phyloP scores from a whole-genome alignment of 2,329 filamentous ascomycete genomes.

The Ophiobolus disseminans region DNA sequence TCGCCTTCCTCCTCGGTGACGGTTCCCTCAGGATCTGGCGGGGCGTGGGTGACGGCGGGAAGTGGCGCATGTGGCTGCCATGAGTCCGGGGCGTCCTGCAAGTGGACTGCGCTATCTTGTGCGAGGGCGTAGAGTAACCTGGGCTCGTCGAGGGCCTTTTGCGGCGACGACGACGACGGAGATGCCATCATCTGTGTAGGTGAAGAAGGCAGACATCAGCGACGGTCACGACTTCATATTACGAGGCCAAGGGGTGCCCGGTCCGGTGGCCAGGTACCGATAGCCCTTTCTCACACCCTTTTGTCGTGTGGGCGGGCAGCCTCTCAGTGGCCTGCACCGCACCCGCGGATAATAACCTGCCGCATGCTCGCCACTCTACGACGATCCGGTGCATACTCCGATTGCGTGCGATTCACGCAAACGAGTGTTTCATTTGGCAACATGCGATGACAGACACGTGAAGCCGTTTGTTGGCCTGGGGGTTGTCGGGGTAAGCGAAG shows the following conservation, averaged over 20 bases:
- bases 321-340: not conserved
- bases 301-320: not conserved
- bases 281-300: not conserved
- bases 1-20: slow-evolving; percentile 9
- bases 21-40: slow-evolving; percentile 1
- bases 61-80: slow-evolving; percentile 3
- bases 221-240: not conserved
- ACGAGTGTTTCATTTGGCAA: not conserved
- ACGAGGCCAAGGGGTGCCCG: not conserved
- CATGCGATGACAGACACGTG: not conserved
- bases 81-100: slow-evolving; percentile 18
- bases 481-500: not conserved
- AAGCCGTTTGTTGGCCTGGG: not conserved
- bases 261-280: not conserved
- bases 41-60: slow-evolving; percentile 5
- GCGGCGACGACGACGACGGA: slow-evolving; percentile 13
- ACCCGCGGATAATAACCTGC: not conserved
- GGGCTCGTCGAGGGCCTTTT: slow-evolving; percentile 18
- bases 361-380: not conserved
- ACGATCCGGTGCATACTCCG: not conserved
- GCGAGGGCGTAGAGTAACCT: slow-evolving; percentile 22
- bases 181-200: slow-evolving; percentile 8
- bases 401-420: not conserved
- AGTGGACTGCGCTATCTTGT: slow-evolving; percentile 33
- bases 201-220: not conserved